Base-by-base conservation (phyloP, 345 rosid species). In the Eucalyptus regnans region DNA sequence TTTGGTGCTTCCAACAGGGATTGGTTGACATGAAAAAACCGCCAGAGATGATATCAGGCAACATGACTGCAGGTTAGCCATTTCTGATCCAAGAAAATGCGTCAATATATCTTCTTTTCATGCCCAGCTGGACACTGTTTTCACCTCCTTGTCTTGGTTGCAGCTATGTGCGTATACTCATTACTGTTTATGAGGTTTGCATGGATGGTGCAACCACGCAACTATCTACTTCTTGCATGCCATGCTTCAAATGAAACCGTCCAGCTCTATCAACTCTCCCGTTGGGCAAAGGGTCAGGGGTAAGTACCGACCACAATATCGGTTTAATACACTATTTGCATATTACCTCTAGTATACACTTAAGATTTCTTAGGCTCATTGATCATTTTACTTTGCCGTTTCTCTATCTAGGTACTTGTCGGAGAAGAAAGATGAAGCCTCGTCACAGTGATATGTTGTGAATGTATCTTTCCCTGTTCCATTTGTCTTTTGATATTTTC, bases 161-260 rank as follows among this genome's bases (percentile, higher is more conserved):
- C 87, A 86, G 87, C 87, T 86, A 86, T 86, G 87, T 86, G 87
- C 29, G 17, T 52, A 86, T 86, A 86, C 60, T 86, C 87, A 20
- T 48, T 64, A 20, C 60, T 86, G 66, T 86, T 86, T 52, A 86
- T 86, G 87, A 86, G 87, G 64, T 86, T 86, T 2, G 87, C 87
- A 50, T 86, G 87, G 87, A 86, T 86, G 87, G 87, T 86, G 58
- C 87, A 86, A 51, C 87, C 64, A 16, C 87, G 64, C 64, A 86
- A 86, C 66, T 86, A 52, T 51, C 60, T 86, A 58, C 87, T 86
- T 91, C 94, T 97, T 87, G 97, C 96, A 86, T 98, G 99, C 86
- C 99, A 96, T 94, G 99, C 94, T 88, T 98, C 99, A 43, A 98
- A 96, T 86, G 99, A 98, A 94, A 95, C 95, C 23, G 99, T 98